Evolutionary conservation across 2,329 filamentous ascomycete genomes (phyloP).

Genomic region (Rhinocladiella similis): DNA sequence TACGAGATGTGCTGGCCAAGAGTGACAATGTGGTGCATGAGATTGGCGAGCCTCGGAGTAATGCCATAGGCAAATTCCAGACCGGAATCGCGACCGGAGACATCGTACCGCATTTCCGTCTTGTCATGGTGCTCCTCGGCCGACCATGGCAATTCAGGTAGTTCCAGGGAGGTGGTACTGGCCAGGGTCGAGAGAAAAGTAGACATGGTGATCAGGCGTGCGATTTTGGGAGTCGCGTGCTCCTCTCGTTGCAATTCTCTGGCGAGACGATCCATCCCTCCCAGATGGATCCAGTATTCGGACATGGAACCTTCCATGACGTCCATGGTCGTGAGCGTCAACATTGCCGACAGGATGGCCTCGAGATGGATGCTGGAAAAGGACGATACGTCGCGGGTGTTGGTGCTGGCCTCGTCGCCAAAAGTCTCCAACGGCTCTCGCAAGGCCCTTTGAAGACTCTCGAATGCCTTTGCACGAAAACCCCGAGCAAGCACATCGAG

Average conservation of each 20-base stretch:
- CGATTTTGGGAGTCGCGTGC: conserved; percentile 8
- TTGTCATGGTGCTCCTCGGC: background rate
- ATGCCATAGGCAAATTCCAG: conserved; percentile 29
- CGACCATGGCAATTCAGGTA: conserved; percentile 11
- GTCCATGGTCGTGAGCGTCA: conserved; percentile 27
- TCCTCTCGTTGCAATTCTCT: conserved; percentile 4
- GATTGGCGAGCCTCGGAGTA: conserved; percentile 24
- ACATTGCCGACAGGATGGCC: conserved; percentile 25
- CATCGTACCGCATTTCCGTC: conserved; percentile 6
- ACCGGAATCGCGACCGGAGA: conserved; percentile 7
- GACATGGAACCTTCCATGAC: conserved; percentile 28
- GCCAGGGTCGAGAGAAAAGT: conserved; percentile 26
- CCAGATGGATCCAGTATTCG: conserved; percentile 28
- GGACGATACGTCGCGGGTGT: background rate
- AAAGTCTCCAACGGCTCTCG: conserved; percentile 1
- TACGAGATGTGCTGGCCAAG: conserved; percentile 20
- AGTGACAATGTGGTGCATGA: conserved; percentile 19
- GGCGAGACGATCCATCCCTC: conserved; percentile 20
- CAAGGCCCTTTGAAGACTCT: conserved; percentile 14
- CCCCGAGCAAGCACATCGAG: conserved; percentile 12
- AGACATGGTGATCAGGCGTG: conserved; percentile 25
- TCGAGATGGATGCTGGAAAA: background rate
- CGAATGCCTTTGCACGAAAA: conserved; percentile 19
- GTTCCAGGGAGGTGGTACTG: conserved; percentile 21
- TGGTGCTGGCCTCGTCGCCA: too few relatives aligned